Conservation (phyloP, 2,329 filamentous ascomycete genomes). For the Fusarium secorum region DNA sequence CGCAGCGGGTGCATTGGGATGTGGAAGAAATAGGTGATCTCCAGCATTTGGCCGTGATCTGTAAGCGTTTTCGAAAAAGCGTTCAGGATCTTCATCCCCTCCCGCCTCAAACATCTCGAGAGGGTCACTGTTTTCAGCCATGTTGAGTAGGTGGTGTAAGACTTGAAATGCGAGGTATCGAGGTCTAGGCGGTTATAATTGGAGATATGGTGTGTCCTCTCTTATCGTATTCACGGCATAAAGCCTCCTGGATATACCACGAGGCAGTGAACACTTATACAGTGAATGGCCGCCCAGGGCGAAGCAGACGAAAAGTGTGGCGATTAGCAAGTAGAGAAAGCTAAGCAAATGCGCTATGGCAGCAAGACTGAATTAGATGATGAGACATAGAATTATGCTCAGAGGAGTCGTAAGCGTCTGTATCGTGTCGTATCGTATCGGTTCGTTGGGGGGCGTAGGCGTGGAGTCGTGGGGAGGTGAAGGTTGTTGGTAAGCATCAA, state of each 20-base stretch:
- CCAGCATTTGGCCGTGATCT: not conserved
- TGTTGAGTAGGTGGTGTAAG: slow-evolving; percentile 7
- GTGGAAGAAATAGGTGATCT: slow-evolving; percentile 29
- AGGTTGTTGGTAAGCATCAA: slow-evolving; percentile 8
- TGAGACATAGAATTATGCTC: not conserved
- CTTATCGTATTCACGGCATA: slow-evolving; percentile 12
- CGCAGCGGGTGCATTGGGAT: slow-evolving; percentile 19
- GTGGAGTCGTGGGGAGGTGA: not conserved
- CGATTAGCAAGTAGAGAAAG: slow-evolving; percentile 9
- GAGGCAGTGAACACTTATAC: slow-evolving; percentile 2
- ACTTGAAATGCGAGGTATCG: not conserved
- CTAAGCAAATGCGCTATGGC: slow-evolving; percentile 6
- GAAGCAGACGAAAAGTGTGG: slow-evolving; percentile 21
- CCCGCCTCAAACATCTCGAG: slow-evolving; percentile 32
- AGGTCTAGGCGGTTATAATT: not conserved
- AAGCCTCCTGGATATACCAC: not conserved
- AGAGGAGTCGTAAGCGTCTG: slow-evolving; percentile 3
- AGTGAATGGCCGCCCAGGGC: not conserved
- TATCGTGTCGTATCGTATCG: not conserved
- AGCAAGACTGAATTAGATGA: slow-evolving; percentile 1
- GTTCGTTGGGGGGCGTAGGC: not conserved
- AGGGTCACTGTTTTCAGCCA: slow-evolving; percentile 28
- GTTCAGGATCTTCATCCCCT: slow-evolving; percentile 33
- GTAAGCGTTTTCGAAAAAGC: slow-evolving; percentile 10
- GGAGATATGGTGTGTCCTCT: not conserved